Conservation (phyloP, 306 rosid species). For the Lotus japonicus region DNA sequence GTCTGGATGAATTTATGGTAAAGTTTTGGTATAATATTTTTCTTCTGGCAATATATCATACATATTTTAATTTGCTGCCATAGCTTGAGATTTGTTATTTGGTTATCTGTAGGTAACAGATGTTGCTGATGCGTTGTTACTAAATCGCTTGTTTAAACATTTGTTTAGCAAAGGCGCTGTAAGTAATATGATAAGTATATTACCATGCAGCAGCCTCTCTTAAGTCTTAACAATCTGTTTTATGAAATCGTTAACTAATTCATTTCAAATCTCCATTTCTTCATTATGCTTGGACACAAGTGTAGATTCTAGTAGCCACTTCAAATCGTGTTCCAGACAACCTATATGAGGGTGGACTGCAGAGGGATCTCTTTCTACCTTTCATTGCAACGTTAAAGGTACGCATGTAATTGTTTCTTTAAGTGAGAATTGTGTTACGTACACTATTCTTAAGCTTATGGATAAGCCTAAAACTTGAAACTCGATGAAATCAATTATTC, state of each 20-base stretch:
- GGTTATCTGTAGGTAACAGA: conserved; percentile 66
- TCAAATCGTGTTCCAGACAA: conserved; percentile 96
- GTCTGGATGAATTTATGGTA: conserved; percentile 99
- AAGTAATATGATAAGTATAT: conserved; percentile 28
- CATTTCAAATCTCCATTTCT: conserved; percentile 10
- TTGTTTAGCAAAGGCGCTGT: conserved; percentile 77
- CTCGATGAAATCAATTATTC: neutral
- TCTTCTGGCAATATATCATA: neutral
- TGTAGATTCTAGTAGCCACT: conserved; percentile 85
- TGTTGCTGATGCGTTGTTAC: conserved; percentile 94
- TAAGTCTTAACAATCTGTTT: neutral
- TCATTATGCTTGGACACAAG: conserved; percentile 34
- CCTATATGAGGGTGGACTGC: conserved; percentile 92
- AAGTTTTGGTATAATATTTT: neutral
- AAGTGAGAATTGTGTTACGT: conserved; percentile 1
- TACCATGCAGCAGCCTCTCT: neutral
- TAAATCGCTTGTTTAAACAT: conserved; percentile 77
- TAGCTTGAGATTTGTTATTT: conserved; percentile 15
- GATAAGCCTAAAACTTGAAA: neutral
- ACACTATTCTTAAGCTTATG: conserved; percentile 7
- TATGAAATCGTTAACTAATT: conserved; percentile 15
- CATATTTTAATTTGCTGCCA: conserved; percentile 11
- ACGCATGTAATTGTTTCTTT: neutral
- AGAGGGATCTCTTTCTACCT: conserved; percentile 91
- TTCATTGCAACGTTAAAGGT: conserved; percentile 89